These are phyloP conservation scores for Kuraishia capsulata DNA, from an alignment of 805 yeast genomes.

Conservation along the genomic window DNA sequence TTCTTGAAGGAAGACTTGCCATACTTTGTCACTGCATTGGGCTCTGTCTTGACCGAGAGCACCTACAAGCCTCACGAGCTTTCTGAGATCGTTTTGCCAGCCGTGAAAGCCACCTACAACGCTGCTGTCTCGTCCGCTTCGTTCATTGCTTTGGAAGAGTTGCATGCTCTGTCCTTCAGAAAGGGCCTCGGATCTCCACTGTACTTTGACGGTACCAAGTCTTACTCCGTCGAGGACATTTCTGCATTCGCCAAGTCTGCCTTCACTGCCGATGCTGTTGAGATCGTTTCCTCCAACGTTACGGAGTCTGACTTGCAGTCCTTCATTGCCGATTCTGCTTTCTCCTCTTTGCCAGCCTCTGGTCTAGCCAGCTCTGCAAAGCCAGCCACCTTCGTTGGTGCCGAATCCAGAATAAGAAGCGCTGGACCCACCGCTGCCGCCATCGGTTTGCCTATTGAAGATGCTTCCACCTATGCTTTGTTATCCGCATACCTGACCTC, in stretches of 20 bases:
- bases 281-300: slow-evolving; percentile 68
- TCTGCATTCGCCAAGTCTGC: slow-evolving; percentile 55
- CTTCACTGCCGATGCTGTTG: slow-evolving; percentile 63
- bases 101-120: slow-evolving; percentile 56
- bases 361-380: slow-evolving; percentile 19
- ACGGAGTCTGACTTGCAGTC: slow-evolving; percentile 57
- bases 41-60: slow-evolving; percentile 61
- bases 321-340: slow-evolving; percentile 59
- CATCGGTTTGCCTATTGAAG: slow-evolving; percentile 72
- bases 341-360: slow-evolving; percentile 48
- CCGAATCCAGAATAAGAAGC: slow-evolving; percentile 57
- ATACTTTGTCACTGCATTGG: slow-evolving; percentile 79
- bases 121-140: slow-evolving; percentile 41
- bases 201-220: slow-evolving; percentile 55
- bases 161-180: slow-evolving; percentile 78
- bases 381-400: slow-evolving; percentile 46
- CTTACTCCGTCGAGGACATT: slow-evolving; percentile 56
- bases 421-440: slow-evolving; percentile 63
- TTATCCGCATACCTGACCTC: slow-evolving; percentile 62
- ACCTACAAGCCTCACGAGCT: slow-evolving; percentile 79
- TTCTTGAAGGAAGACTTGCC: slow-evolving; percentile 88
- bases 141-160: slow-evolving; percentile 62
- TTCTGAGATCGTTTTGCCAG: slow-evolving; percentile 73
- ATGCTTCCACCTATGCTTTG: slow-evolving; percentile 59
- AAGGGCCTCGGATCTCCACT: slow-evolving; percentile 81